A percentile compares a stretch with the other conserved stretches of the same genome.
Conservation (phyloP, 352 stramenopile species). For the Pythium scleroteichum region DNA sequence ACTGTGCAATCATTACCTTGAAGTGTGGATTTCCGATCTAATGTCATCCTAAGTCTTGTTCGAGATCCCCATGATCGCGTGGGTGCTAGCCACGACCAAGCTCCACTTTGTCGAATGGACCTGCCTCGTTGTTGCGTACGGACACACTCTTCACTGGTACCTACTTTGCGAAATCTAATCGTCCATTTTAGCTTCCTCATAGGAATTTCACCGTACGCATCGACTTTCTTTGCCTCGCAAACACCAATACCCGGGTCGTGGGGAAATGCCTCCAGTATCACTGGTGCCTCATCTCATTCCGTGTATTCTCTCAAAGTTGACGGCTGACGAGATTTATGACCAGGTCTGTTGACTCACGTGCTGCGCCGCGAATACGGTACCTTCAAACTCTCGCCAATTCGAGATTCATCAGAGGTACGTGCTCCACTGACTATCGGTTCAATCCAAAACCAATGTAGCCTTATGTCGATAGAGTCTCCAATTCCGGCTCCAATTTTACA, state of each 20-base stretch:
- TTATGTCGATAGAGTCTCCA: conserved; percentile 24
- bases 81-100: conserved; percentile 40
- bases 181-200: conserved; percentile 29
- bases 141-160: conserved; percentile 42
- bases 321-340: no score
- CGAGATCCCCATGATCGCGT: conserved; percentile 75
- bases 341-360: conserved; percentile 58
- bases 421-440: not conserved
- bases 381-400: conserved; percentile 84
- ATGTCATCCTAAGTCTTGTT: conserved; percentile 68
- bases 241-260: conserved; percentile 72
- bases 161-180: conserved; percentile 34
- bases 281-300: conserved; percentile 45
- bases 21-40: not conserved
- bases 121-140: conserved; percentile 32
- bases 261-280: conserved; percentile 83
- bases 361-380: conserved; percentile 91
- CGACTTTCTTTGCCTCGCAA: conserved; percentile 33
- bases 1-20: conserved; percentile 4
- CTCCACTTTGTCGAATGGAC: conserved; percentile 14
- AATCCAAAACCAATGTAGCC: not conserved
- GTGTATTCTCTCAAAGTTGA: no score
- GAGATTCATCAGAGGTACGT: conserved; percentile 35
- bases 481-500: conserved; percentile 32
- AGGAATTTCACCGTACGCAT: conserved; percentile 37